Evolutionary conservation across 176 grass and related monocot genomes (phyloP), one percentile per base, ranked within the genome.

Genomic region (Bonia amplexicaulis): DNA sequence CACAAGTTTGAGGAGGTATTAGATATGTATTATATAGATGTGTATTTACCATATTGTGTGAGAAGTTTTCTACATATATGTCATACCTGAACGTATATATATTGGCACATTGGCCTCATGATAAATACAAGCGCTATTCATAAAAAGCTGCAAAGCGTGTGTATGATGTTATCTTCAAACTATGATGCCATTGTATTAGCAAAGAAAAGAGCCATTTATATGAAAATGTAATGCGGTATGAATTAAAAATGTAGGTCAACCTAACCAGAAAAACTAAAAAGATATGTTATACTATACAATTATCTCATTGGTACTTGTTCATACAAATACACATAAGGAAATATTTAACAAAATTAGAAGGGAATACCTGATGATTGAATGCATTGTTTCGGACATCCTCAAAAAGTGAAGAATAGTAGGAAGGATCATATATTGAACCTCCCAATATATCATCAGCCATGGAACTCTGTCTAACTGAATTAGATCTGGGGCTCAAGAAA

Each of bases 351-450:
- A 54, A 46, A 44, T 55, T 54, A 51, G 62, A 69, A 81, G 47
- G 29, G 35, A 73, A 65, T 86, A 99, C 96, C 93, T 99, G 93
- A 62, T 74, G 77, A 66, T 86, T 89, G 89, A 71, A 85, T 37
- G 87, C 26, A 83, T 84, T 98, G 86, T 92, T 92, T 63, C 53
- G 87, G 61, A 85, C 73, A 81, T 99, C 93, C 88, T 94, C 94
- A 20, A 99, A 96, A 68, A 99, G 90, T 86, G 93, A 96, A 39
- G 93, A 99, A 75, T 94, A 99, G 82, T 99, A 96, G 35, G 90
- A 87, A 88, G 96, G 93, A 84, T 96, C 90, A 44, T 99, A 96
- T 86, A 96, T 94, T 49, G 96, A 96, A 82, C 96, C 93, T 61
- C 91, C 96, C 70, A 99, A 91, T 71, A 99, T 96, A 68, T 99